These are phyloP conservation scores for Imleria badia DNA, from an alignment of 768 basidiomycete species.

Conservation along the genomic window DNA sequence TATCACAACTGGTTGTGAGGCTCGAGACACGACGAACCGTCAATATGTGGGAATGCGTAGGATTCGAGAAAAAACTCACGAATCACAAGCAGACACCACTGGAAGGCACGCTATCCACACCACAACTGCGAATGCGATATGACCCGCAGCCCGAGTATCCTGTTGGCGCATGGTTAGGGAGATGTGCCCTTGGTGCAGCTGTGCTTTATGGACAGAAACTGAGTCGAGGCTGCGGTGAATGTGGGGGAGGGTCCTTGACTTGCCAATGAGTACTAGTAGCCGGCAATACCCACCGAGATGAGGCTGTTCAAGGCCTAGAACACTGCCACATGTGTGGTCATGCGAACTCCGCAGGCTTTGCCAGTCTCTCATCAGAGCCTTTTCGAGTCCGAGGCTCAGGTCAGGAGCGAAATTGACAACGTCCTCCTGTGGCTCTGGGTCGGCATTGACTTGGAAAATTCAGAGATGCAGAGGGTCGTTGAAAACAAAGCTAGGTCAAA, in stretches of 20 bases:
- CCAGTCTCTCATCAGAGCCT: too few species aligned
- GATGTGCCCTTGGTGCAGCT: neutral
- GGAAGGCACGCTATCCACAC: slow-evolving; percentile 7
- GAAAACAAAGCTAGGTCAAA: too few species aligned
- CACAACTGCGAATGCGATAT: neutral
- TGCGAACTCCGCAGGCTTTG: too few species aligned
- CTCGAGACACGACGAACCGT: neutral
- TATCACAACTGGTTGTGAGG: neutral
- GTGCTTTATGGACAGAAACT: neutral
- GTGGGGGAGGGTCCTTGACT: neutral
- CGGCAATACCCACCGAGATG: neutral
- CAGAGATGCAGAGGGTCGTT: too few species aligned
- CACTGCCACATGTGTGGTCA: too few species aligned
- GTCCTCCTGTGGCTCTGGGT: too few species aligned
- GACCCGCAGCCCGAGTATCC: neutral
- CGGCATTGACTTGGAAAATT: too few species aligned
- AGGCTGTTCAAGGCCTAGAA: neutral
- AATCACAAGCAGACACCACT: slow-evolving; percentile 12
- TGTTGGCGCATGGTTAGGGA: neutral
- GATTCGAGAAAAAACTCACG: slow-evolving; percentile 5
- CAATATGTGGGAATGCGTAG: neutral
- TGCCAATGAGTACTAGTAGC: neutral
- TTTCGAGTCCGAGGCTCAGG: too few species aligned
- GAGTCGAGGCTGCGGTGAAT: neutral
- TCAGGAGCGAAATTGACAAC: too few species aligned